Base-by-base conservation (phyloP, 495 filamentous ascomycete species). In the Geopyxis carbonaria region DNA sequence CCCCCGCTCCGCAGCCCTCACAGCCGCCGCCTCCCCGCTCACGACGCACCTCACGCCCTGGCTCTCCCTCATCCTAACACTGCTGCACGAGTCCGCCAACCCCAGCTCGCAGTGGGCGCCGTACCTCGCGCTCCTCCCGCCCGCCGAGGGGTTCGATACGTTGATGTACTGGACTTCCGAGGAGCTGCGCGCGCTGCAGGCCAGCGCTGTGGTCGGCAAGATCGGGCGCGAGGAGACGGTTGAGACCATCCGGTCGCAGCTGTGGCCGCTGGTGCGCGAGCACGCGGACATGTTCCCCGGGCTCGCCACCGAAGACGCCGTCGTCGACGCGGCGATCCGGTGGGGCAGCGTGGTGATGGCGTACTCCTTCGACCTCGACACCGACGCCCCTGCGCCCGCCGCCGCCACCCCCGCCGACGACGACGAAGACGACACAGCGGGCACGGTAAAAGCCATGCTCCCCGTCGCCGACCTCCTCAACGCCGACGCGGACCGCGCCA, bases 381-480 rank as follows among this genome's bases (percentile, higher is more conserved):
- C 23, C 2, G 25, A 7, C 7, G 7, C 25, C 13, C 66, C 68
- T 8, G 59, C 62, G 15, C 51, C 57, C 5, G 25, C 38, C 6
- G 25, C 31, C 11, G 61, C 65, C 5, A 38, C 38, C 4, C 34
- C 43, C 1, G 60, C 68, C 0, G 64, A 70, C 7, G 60, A 67
- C 2, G 67, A 70, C 18, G 61, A 67, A 0, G 64, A 62, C 8
- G 67, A 73, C 0, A 69, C 70, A 27, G 66, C 68, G 13, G 63
- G 57, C 4, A 60, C 63, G 18, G 64, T 59, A 8, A 80, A 92
- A 56, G 82, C 78, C 31, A 87, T 95, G 82, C 77, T 95, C 7
- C 85, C 86, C 11, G 64, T 95, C 57, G 87, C 87, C 2, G 87
- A 95, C 56, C 73, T 93, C 45, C 68, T 93, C 9, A 95, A 95